Conservation (phyloP, 2,329 filamentous ascomycete species). For the Fusarium compactum region DNA sequence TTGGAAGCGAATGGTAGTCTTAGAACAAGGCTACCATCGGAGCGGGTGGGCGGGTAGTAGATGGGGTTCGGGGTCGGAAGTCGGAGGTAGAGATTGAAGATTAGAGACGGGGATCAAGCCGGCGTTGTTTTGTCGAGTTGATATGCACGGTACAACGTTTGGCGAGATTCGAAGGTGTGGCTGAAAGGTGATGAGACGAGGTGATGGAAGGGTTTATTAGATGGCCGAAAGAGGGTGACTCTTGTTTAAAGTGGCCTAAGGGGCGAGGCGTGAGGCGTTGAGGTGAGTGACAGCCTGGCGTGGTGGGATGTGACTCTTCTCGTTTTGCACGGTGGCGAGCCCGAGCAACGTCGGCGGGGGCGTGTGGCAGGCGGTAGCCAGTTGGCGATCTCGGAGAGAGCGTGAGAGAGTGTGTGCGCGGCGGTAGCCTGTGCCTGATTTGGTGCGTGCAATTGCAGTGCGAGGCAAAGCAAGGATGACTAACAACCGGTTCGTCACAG, state of each 20-base stretch:
- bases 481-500: constrained; percentile 41
- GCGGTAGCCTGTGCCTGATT: constrained; percentile 44
- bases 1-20: constrained; percentile 47
- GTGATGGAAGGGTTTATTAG: constrained; percentile 49
- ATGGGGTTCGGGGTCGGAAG: constrained; percentile 19
- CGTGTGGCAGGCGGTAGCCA: constrained; percentile 49
- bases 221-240: constrained; percentile 49
- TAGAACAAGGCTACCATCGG: constrained; percentile 54
- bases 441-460: constrained; percentile 16
- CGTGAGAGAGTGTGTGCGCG: constrained; percentile 50
- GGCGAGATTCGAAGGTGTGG: constrained; percentile 43
- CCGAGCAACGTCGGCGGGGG: constrained; percentile 49
- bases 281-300: constrained; percentile 46
- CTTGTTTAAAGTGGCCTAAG: constrained; percentile 51
- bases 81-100: constrained; percentile 18
- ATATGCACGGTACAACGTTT: constrained; percentile 49
- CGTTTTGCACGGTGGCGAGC: constrained; percentile 53
- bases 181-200: constrained; percentile 38
- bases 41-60: constrained; percentile 27
- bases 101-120: constrained; percentile 35
- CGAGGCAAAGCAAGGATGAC: constrained; percentile 38
- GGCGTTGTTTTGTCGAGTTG: constrained; percentile 20
- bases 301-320: constrained; percentile 54
- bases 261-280: constrained; percentile 50
- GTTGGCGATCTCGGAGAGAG: constrained; percentile 56